These are phyloP conservation scores for Coemansia sp. DNA, from an alignment of 192 early-diverging fungal species.

Conservation along the genomic window DNA sequence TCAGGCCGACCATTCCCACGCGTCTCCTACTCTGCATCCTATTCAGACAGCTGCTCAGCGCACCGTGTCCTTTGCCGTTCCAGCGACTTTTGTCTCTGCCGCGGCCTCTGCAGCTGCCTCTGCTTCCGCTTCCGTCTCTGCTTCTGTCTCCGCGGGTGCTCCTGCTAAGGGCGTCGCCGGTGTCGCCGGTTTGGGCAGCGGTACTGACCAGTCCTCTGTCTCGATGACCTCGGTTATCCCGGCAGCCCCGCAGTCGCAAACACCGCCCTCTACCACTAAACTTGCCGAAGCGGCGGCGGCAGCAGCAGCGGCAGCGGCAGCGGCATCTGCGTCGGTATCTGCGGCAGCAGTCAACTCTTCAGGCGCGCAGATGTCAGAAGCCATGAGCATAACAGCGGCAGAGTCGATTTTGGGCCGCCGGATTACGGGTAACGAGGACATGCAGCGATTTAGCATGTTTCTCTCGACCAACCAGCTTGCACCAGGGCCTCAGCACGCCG, in stretches of 20 bases:
- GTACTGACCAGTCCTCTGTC: neutral
- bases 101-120: neutral
- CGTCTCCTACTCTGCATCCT: neutral
- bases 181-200: neutral
- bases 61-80: neutral
- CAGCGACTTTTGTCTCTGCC: neutral
- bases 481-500: neutral
- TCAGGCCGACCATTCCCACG: neutral
- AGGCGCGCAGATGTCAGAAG: neutral
- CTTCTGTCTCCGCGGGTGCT: neutral
- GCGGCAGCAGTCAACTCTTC: neutral
- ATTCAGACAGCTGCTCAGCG: neutral
- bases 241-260: neutral
- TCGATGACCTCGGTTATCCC: neutral
- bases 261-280: neutral
- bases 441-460: neutral
- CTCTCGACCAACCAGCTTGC: neutral
- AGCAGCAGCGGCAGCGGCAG: neutral
- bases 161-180: neutral
- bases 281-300: neutral
- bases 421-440: neutral
- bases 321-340: neutral
- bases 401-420: conserved; percentile 14
- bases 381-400: neutral
- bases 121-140: neutral